phyloP scores from a whole-genome alignment of 805 yeast species.

The Yarrowia sp. region DNA sequence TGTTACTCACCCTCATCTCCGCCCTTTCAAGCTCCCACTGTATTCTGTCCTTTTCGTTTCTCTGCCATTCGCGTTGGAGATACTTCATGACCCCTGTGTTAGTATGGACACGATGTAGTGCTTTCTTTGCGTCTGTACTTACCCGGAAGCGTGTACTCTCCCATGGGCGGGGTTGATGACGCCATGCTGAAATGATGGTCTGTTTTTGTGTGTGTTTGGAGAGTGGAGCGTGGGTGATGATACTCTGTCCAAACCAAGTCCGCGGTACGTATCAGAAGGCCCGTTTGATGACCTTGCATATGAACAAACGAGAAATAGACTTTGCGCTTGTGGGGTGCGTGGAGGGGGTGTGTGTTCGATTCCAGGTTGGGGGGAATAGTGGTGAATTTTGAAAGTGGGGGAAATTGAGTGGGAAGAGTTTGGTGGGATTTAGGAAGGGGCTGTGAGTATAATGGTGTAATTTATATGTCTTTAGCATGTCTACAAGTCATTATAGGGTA shows the following conservation, averaged over 20 bases:
- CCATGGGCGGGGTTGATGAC: slow-evolving; percentile 41
- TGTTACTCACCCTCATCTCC: slow-evolving; percentile 61
- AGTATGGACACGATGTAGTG: no score
- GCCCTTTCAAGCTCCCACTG: slow-evolving; percentile 67
- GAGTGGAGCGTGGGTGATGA: not conserved
- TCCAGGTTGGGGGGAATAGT: not conserved
- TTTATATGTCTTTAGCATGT: no score
- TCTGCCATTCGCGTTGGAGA: slow-evolving; percentile 67
- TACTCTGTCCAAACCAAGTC: no score
- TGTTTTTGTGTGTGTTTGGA: slow-evolving; percentile 5
- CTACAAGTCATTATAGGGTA: no score
- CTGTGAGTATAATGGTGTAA: no score
- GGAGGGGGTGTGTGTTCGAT: slow-evolving; percentile 13
- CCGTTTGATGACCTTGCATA: slow-evolving; percentile 8
- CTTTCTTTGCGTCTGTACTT: no score
- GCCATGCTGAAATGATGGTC: slow-evolving; percentile 34
- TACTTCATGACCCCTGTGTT: slow-evolving; percentile 66
- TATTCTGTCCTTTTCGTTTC: slow-evolving; percentile 64
- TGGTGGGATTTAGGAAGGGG: no score
- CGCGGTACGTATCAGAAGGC: slow-evolving; percentile 8
- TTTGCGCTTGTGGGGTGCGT: slow-evolving; percentile 2
- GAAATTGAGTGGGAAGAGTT: no score
- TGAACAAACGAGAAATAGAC: not conserved
- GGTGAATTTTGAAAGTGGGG: no score
- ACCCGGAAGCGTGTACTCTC: slow-evolving; percentile 51